Base-by-base conservation (phyloP, 257 asterid species). In the Prunella vulgaris region DNA sequence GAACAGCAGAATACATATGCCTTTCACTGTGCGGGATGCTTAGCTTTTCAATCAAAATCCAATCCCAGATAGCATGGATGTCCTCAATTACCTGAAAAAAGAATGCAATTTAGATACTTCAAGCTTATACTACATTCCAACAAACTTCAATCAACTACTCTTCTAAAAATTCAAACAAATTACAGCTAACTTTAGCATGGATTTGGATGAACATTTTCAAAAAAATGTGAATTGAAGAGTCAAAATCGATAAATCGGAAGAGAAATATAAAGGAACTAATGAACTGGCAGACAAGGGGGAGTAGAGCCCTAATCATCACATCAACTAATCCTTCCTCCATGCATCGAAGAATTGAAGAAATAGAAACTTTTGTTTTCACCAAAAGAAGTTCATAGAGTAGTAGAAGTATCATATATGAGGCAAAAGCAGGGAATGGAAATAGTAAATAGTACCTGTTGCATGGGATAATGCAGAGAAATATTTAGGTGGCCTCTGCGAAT, bases 401-500 rank as follows among this genome's bases (percentile, higher is more conserved):
- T 46, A 68, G 66, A 75, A 24, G 68, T 44, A 40, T 71, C 24
- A 35, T 13, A 20, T 46, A 60, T 69, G 18, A 35, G n/a, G 59
- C 10, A 64, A 32, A 75, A 25, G 21, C 18, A 24, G 20, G 70
- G 37, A 44, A 24, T 35, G 32, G 40, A 77, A 56, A 46, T 15
- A 15, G 25, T 53, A 72, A 62, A 49, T 32, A 28, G 63, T 78
- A 94, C 99, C 96, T 94, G 97, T 83, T 90, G 97, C 83, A 80
- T 70, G 54, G 97, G 84, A 78, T 91, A 94, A 82, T 89, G 80
- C 69, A 82, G 80, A 78, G 99, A 94, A 66, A 89, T 84, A 78
- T 91, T 94, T 78, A 94, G 84, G 79, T 89, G 97, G 37, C 99
- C 99, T 79, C 99, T 83, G 71, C 99, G 99, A 71, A 94, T 86